phyloP scores from a whole-genome alignment of 495 filamentous ascomycete genomes.

The Talaromyces nanjingensis region DNA sequence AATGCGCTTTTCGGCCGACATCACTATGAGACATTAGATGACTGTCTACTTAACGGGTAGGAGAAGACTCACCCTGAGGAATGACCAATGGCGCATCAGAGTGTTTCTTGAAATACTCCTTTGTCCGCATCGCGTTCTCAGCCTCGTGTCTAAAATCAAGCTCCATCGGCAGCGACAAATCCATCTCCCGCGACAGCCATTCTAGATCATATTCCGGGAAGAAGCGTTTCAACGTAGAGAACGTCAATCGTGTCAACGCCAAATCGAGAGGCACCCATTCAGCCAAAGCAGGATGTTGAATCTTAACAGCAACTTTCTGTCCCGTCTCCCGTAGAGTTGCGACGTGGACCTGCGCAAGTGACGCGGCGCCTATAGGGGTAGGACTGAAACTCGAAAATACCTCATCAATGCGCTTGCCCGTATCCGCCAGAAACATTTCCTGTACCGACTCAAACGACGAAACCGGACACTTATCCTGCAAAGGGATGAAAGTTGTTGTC shows the following conservation, averaged over 20 bases:
- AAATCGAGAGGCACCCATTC: constrained; percentile 92
- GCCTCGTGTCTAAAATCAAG: constrained; percentile 86
- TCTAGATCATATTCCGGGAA: constrained; percentile 97
- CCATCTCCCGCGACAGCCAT: constrained; percentile 93
- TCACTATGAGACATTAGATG: constrained; percentile 40
- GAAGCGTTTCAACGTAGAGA: constrained; percentile 80
- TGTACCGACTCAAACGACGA: constrained; percentile 85
- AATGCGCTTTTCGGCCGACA: constrained; percentile 85
- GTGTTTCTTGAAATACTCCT: constrained; percentile 68
- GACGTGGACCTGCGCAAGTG: constrained; percentile 88
- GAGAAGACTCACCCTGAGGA: constrained; percentile 49
- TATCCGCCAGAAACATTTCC: constrained; percentile 78
- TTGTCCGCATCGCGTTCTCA: constrained; percentile 70
- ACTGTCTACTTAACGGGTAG: not conserved
- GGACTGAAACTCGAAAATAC: constrained; percentile 78
- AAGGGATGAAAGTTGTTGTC: constrained; percentile 91
- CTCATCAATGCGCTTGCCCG: constrained; percentile 68
- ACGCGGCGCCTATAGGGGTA: constrained; percentile 82
- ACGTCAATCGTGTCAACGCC: constrained; percentile 78
- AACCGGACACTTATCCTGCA: constrained; percentile 93
- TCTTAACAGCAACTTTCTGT: constrained; percentile 92
- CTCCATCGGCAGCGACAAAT: constrained; percentile 81
- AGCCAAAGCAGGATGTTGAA: constrained; percentile 85
- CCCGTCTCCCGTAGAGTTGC: constrained; percentile 81
- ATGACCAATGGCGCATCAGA: constrained; percentile 74